phyloP scores from a whole-genome alignment of 2,329 filamentous ascomycete species.

The Chlorencoelia australis region DNA sequence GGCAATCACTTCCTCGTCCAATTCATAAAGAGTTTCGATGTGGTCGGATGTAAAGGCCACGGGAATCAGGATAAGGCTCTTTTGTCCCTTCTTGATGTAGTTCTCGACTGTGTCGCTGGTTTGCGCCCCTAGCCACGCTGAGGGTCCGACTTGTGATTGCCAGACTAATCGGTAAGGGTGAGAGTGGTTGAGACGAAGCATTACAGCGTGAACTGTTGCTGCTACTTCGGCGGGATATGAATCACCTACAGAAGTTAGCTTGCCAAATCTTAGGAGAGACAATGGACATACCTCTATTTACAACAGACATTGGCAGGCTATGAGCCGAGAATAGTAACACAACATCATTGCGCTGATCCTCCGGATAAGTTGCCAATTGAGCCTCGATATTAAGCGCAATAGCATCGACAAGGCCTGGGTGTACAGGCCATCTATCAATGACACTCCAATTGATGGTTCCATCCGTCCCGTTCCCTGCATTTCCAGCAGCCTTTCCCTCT shows the following conservation, averaged over 20 bases:
- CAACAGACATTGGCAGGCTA: conserved; percentile 92
- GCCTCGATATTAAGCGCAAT: conserved; percentile 89
- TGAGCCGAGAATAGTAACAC: conserved; percentile 91
- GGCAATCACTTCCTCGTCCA: conserved; percentile 90
- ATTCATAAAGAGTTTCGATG: conserved; percentile 91
- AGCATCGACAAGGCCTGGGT: conserved; percentile 79
- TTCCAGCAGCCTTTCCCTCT: conserved; percentile 56
- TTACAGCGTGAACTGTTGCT: conserved; percentile 93
- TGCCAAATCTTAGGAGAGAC: neutral
- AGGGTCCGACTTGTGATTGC: conserved; percentile 96
- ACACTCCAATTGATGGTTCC: conserved; percentile 91
- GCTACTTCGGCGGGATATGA: conserved; percentile 93
- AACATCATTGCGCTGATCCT: conserved; percentile 67
- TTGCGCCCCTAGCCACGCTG: conserved; percentile 90
- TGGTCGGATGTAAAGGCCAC: conserved; percentile 99
- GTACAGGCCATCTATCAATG: conserved; percentile 95
- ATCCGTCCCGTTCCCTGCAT: conserved; percentile 32
- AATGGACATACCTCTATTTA: conserved; percentile 65
- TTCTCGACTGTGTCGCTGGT: conserved; percentile 80
- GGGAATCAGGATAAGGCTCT: conserved; percentile 81
- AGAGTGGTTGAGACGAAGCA: conserved; percentile 76
- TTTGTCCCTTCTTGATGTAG: conserved; percentile 85
- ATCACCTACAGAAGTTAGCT: conserved; percentile 48
- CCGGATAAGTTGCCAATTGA: conserved; percentile 73
- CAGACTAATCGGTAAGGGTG: conserved; percentile 92